These are phyloP conservation scores for Mucor velutinosus DNA, from an alignment of 371 early-diverging fungal genomes.

Conservation along the genomic window DNA sequence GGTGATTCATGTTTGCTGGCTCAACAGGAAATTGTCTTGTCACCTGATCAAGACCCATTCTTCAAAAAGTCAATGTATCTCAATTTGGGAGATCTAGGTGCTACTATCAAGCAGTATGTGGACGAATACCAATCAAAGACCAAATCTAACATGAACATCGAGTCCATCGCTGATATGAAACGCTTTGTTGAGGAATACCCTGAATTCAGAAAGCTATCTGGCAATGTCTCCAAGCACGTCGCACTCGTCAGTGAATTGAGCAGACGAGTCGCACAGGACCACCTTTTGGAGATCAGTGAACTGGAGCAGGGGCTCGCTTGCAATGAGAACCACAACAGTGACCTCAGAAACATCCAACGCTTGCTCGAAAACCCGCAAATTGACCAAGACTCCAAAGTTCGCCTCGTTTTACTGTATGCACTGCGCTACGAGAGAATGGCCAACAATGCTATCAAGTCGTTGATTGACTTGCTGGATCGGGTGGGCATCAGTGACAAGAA, in stretches of 20 bases:
- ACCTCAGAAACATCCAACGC: conserved; percentile 76
- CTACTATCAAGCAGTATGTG: conserved; percentile 91
- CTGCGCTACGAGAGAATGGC: conserved; percentile 86
- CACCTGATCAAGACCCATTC: conserved; percentile 87
- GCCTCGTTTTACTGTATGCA: conserved; percentile 84
- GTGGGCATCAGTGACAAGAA: conserved; percentile 72
- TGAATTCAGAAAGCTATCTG: conserved; percentile 91
- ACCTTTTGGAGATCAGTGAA: conserved; percentile 86
- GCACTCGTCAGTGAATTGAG: conserved; percentile 92
- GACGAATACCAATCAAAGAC: conserved; percentile 91
- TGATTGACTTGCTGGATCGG: conserved; percentile 71
- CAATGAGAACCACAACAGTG: conserved; percentile 78
- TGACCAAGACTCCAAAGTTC: conserved; percentile 75
- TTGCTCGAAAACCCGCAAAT: conserved; percentile 70
- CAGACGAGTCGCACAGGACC: conserved; percentile 71
- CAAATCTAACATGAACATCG: conserved; percentile 87
- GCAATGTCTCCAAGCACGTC: conserved; percentile 97
- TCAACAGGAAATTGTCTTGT: conserved; percentile 83
- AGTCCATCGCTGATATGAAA: conserved; percentile 96
- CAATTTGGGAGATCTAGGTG: conserved; percentile 94
- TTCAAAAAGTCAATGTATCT: conserved; percentile 87
- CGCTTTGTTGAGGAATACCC: conserved; percentile 97
- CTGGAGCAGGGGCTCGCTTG: conserved; percentile 94
- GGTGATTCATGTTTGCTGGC: not conserved
- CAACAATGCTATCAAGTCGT: conserved; percentile 64